Base-by-base conservation (phyloP, 805 yeast species). In the Barnettozyma vustinii region DNA sequence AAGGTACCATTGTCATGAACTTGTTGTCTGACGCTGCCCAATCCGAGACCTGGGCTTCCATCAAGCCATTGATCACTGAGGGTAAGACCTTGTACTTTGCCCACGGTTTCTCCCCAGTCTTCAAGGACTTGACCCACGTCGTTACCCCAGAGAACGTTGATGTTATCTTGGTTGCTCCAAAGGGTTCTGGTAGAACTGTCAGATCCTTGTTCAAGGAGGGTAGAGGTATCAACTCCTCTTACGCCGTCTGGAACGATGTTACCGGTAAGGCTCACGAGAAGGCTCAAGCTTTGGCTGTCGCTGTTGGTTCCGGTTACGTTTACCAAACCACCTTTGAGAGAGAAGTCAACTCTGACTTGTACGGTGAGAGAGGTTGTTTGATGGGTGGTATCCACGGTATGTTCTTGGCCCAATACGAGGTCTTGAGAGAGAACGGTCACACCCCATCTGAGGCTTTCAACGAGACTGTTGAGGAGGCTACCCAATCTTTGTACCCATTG, bases 331-430 rank as follows among this genome's bases (percentile, higher is more conserved):
- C 99, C 60, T 95, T 95, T 69, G 97, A 95, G 80, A 90, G 84
- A 78, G 99, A 94, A 80, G 99, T 94, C 69, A 89, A 87, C 89
- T 91, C 98, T 59, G 99, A 94, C 74, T 80, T 94, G 70, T 94
- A 94, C 80, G 99, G 99, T 79, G 99, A 94, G 83, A 89, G 99
- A 82, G 99, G 99, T 71, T 94, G 98, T 79, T 81, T 94, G 64
- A 94, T 92, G 99, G 99, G 98, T 73, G 98, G 98, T 83, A 92
- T 94, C 80, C 99, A 94, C 81, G 99, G 99, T 83, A 94, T 94
- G 98, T 94, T 94, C 94, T 83, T 94, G 69, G 99, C 99, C 64
- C 99, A 94, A 81, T 94, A 94, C 83, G 99, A 94, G 78, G 99
- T 94, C 56, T 84, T 94, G 73, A 91, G 99, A 80, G 98, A 92